Evolutionary conservation across 1,284 basidiomycete species (phyloP).

Genomic region (Moesziomyces parantarcticus): DNA sequence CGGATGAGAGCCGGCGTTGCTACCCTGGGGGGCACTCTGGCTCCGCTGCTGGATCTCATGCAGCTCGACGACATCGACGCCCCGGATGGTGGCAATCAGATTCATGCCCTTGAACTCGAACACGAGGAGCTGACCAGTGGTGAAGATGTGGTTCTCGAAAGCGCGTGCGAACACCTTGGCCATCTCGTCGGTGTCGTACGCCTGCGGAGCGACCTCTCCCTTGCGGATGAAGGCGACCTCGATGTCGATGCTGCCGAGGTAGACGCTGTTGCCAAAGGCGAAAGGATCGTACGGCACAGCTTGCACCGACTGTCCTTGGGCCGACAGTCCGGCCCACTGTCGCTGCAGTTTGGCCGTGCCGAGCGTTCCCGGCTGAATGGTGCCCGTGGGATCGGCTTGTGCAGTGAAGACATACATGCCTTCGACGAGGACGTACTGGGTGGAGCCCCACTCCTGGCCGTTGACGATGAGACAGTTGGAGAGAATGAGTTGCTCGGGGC

Average conservation of each 20-base stretch:
- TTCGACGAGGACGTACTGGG: slow-evolving; percentile 62
- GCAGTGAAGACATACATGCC: slow-evolving; percentile 64
- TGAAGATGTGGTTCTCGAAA: slow-evolving; percentile 74
- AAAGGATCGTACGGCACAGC: slow-evolving; percentile 62
- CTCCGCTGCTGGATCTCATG: slow-evolving; percentile 51
- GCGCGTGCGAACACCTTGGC: slow-evolving; percentile 78
- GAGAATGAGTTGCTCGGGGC: slow-evolving; percentile 54
- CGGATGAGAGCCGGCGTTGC: slow-evolving; percentile 65
- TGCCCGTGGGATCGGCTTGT: slow-evolving; percentile 49
- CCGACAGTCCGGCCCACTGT: slow-evolving; percentile 64
- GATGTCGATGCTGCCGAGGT: slow-evolving; percentile 61
- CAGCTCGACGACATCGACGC: slow-evolving; percentile 75
- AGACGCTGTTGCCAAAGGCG: slow-evolving; percentile 55
- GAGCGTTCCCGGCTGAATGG: slow-evolving; percentile 55
- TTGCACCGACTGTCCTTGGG: slow-evolving; percentile 56
- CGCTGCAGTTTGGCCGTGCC: slow-evolving; percentile 61
- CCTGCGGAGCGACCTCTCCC: slow-evolving; percentile 46
- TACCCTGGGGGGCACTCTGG: slow-evolving; percentile 3
- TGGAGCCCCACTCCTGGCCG: slow-evolving; percentile 62
- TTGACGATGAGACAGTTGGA: slow-evolving; percentile 64
- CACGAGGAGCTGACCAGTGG: slow-evolving; percentile 78
- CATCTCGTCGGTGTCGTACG: slow-evolving; percentile 82
- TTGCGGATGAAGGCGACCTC: slow-evolving; percentile 60
- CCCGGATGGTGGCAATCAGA: slow-evolving; percentile 79
- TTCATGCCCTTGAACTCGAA: slow-evolving; percentile 93